Evolutionary conservation across 2,329 filamentous ascomycete species (phyloP).

Genomic region (Beauveria bassiana): DNA sequence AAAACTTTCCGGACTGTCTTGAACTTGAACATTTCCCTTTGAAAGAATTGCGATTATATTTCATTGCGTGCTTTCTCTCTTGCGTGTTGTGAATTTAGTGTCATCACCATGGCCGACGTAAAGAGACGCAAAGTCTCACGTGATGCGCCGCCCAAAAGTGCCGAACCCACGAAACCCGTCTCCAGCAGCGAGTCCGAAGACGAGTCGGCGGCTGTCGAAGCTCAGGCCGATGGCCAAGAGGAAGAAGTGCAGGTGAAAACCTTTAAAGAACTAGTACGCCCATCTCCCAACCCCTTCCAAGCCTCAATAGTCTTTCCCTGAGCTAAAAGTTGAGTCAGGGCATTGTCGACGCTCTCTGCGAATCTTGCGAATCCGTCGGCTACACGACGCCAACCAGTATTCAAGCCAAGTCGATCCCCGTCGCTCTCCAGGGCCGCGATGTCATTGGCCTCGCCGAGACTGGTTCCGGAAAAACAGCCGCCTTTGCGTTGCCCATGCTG

Average conservation of each 20-base stretch:
- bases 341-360: conserved; percentile 78
- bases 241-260: conserved; percentile 40
- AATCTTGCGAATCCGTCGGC: conserved; percentile 74
- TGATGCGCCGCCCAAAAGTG: conserved; percentile 7
- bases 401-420: conserved; percentile 75
- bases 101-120: conserved; percentile 26
- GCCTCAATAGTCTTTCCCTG: no score
- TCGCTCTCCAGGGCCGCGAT: conserved; percentile 72
- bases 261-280: conserved; percentile 55
- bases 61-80: not conserved
- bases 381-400: conserved; percentile 87
- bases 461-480: conserved; percentile 90
- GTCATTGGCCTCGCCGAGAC: conserved; percentile 93
- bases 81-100: not conserved
- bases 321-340: conserved; percentile 44
- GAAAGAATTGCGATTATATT: no score
- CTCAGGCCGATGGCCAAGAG: conserved; percentile 23
- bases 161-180: not conserved
- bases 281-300: not conserved
- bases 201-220: conserved; percentile 28
- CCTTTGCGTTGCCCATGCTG: conserved; percentile 87
- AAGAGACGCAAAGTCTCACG: conserved; percentile 36
- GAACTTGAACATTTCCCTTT: not conserved
- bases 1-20: conserved; percentile 21
- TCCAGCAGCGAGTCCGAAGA: conserved; percentile 17